Base-by-base conservation (phyloP, 805 yeast species). In the Pichia phayaonensis region DNA sequence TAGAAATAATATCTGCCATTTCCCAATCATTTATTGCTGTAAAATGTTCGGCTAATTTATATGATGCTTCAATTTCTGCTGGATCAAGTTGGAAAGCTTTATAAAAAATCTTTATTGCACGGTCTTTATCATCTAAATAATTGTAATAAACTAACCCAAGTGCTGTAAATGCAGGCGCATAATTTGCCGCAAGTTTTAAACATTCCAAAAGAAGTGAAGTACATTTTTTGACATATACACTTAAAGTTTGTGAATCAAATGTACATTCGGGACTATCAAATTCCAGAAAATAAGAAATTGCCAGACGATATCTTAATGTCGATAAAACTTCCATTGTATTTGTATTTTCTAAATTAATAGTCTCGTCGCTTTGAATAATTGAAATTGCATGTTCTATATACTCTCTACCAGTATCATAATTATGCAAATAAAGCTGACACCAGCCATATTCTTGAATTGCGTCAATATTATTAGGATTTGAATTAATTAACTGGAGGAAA, bases 51-150 rank as follows among this genome's bases (percentile, higher is more conserved):
- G 88, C 87, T 50, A 94, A 73, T 53, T 79, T 77, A 57, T 76
- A 74, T 0, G 96, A 95, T 1, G 99, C 87, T 1, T 66, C 69
- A 10, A 85, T 68, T 61, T 94, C 95, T 15, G 84, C 78, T 0
- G 83, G 76, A 64, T 90, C 94, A 29, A 92, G 68, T 60, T 92
- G 97, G 62, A 92, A 86, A 0, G 98, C 97, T 60, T 83, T 87
- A 63, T 84, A 81, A 63, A 84, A 92, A 64, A 97, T 90, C 62
- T 88, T 89, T 48, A 82, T 81, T 0, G 97, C 95, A 45, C 94
- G 76, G 0, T 70, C 68, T 26, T 67, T 62, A 60, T 90, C 96
- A 11, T 72, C 66, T 53, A 74, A 81, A 52, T 75, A 70, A 2
- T 76, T 74, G 4, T 76, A 66, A 59, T 88, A 90, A n/a, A 88